Conservation (phyloP, 2,329 filamentous ascomycete species). For the Dactylellina drechsleri region DNA sequence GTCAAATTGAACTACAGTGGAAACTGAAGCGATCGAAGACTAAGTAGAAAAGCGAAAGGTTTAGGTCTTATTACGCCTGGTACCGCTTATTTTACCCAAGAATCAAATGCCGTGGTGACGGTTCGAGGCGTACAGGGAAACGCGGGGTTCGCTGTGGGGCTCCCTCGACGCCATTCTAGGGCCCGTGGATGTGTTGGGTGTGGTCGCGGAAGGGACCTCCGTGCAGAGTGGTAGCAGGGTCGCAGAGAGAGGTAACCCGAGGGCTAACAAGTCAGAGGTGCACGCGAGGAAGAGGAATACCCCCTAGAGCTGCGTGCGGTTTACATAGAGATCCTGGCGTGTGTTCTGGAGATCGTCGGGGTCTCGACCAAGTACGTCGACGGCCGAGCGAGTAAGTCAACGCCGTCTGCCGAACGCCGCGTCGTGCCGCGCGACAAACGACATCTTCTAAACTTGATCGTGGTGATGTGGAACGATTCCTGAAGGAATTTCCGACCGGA, state of each 20-base stretch:
- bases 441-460: too few species aligned
- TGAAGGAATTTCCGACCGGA: background rate
- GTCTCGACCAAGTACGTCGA: conserved; percentile 33
- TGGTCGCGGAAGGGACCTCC: background rate
- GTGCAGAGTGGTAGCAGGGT: conserved; percentile 11
- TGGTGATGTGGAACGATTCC: background rate
- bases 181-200: conserved; percentile 10
- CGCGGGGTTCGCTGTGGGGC: conserved; percentile 14
- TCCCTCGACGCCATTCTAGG: conserved; percentile 18
- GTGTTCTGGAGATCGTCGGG: conserved; percentile 29
- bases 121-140: too few species aligned
- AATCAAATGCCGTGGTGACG: too few species aligned
- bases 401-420: too few species aligned
- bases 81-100: too few species aligned
- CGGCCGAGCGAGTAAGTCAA: too few species aligned
- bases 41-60: too few species aligned
- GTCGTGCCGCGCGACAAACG: too few species aligned
- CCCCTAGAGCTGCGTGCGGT: background rate
- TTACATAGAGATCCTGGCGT: conserved; percentile 18
- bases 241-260: too few species aligned
- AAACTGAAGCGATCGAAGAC: too few species aligned
- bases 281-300: conserved; percentile 6
- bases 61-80: too few species aligned
- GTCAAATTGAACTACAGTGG: too few species aligned
- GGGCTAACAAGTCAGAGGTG: conserved; percentile 29